These are phyloP conservation scores for Beauveria medogensis DNA, from an alignment of 2,329 filamentous ascomycete genomes.

Conservation along the genomic window DNA sequence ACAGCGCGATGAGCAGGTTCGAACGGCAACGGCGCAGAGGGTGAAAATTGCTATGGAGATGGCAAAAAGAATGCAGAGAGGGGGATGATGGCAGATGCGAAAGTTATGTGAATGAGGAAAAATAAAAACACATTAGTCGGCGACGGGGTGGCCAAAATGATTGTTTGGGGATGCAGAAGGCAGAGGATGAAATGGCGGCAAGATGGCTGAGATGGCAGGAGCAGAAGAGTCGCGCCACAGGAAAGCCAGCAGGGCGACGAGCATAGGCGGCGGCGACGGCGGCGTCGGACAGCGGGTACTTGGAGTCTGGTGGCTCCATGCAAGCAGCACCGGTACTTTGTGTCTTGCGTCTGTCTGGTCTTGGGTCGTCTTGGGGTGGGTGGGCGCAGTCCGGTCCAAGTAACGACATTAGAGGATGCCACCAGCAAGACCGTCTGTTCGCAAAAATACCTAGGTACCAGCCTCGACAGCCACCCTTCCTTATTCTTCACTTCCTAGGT, in stretches of 20 bases:
- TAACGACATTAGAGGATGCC: not conserved
- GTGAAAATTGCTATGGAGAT: not conserved
- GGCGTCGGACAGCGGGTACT: not conserved
- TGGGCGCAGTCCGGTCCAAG: not conserved
- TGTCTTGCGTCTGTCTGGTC: not conserved
- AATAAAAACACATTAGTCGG: not conserved
- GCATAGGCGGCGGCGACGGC: not conserved
- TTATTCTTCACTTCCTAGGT: not conserved
- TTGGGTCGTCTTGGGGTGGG: not conserved
- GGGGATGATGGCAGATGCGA: not conserved
- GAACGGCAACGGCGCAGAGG: not conserved
- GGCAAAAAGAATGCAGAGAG: not conserved
- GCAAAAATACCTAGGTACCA: not conserved
- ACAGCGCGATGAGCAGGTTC: not conserved
- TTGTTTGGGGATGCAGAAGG: slow-evolving; percentile 1
- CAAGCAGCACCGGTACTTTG: not conserved
- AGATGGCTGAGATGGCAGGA: not conserved
- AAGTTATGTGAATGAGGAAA: not conserved
- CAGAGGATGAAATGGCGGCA: slow-evolving; percentile 5
- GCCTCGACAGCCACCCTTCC: not conserved
- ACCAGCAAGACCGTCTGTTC: not conserved
- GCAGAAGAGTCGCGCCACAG: slow-evolving; percentile 1
- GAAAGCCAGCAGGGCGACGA: not conserved
- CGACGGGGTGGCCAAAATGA: not conserved
- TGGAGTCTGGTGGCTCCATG: not conserved